Conservation (phyloP, 305 asterid genomes). For the Caryopteris hybrid region DNA sequence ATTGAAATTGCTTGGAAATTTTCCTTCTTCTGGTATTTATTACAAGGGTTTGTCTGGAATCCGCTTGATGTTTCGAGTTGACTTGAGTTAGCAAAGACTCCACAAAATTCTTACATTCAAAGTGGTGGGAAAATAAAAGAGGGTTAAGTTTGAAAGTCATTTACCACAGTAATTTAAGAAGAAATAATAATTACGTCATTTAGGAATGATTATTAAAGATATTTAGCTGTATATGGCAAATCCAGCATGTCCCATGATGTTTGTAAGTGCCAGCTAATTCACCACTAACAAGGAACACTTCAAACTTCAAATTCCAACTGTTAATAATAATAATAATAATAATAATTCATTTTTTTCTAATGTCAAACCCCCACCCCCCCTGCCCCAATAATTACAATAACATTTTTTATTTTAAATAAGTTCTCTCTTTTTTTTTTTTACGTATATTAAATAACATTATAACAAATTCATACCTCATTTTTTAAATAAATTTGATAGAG, state of each 20-base stretch:
- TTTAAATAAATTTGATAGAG: too few species aligned
- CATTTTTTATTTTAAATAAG: not conserved
- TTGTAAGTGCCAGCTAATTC: constrained; percentile 22
- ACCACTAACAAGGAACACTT: constrained; percentile 24
- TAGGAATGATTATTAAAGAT: not conserved
- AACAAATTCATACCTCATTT: too few species aligned
- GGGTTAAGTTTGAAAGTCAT: not conserved
- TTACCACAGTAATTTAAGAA: not conserved
- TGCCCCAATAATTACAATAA: not conserved
- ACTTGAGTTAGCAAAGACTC: too few species aligned
- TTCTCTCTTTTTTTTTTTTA: too few species aligned
- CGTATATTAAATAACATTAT: too few species aligned
- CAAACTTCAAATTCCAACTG: constrained; percentile 8
- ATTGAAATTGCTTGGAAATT: too few species aligned
- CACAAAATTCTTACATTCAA: too few species aligned
- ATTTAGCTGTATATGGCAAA: constrained; percentile 1
- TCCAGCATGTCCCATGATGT: constrained; percentile 11
- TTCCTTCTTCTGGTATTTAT: too few species aligned
- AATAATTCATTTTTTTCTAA: not conserved
- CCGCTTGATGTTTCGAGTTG: too few species aligned
- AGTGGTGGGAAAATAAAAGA: too few species aligned
- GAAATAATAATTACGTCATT: not conserved
- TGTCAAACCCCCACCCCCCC: not conserved
- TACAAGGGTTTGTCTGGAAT: too few species aligned
- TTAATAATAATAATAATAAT: too few species aligned